These are phyloP conservation scores for Curvularia verruculosa DNA, from an alignment of 2,329 filamentous ascomycete genomes.

Conservation along the genomic window DNA sequence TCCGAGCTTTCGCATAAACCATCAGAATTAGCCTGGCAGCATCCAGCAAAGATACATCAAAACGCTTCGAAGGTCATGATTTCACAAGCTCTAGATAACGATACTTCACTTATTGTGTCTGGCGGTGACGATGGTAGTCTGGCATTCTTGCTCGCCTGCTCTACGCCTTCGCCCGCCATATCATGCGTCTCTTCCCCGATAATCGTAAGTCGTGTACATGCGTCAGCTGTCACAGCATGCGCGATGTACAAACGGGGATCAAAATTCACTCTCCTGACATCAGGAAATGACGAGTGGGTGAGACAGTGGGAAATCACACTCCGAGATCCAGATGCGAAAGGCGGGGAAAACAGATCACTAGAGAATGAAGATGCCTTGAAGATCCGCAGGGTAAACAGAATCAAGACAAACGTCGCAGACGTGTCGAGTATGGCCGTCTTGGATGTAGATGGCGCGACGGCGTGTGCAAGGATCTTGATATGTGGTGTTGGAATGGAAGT, in stretches of 20 bases:
- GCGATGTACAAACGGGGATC: constrained; percentile 48
- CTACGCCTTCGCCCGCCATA: constrained; percentile 26
- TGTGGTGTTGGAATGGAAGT: constrained; percentile 48
- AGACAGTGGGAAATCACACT: constrained; percentile 53
- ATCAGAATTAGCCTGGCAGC: constrained; percentile 40
- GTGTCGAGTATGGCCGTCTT: constrained; percentile 58
- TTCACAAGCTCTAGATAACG: constrained; percentile 36
- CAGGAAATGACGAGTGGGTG: constrained; percentile 57
- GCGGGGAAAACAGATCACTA: neutral
- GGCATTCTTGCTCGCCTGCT: constrained; percentile 51
- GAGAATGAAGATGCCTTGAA: constrained; percentile 25
- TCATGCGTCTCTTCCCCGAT: constrained; percentile 32
- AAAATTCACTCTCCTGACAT: constrained; percentile 39
- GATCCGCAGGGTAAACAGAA: constrained; percentile 40
- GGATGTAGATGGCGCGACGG: constrained; percentile 4
- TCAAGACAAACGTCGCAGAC: constrained; percentile 61
- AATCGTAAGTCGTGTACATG: constrained; percentile 66
- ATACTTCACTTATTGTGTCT: constrained; percentile 65
- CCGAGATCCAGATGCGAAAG: neutral
- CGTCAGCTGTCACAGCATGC: constrained; percentile 69
- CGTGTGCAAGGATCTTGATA: constrained; percentile 29
- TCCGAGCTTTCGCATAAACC: neutral
- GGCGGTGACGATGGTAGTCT: constrained; percentile 90
- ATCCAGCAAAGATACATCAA: constrained; percentile 67
- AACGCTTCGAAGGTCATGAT: constrained; percentile 72